These are phyloP conservation scores for Tricholoma flavovirens DNA, from an alignment of 768 basidiomycete species.

Conservation along the genomic window DNA sequence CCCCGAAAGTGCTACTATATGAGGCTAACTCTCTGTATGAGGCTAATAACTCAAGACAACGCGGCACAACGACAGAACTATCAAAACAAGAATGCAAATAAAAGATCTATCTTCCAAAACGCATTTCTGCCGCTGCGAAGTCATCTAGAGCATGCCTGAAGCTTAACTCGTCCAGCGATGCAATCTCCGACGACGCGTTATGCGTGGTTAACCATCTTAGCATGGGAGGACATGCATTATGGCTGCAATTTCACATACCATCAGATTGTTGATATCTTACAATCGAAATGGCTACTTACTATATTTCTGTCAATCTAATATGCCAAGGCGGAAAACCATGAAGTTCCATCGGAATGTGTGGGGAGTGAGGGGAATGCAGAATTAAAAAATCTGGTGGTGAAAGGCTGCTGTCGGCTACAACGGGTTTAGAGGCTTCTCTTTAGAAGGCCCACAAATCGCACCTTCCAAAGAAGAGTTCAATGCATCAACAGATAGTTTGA, in stretches of 20 bases:
- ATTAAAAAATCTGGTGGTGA: constrained; percentile 75
- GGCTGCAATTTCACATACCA: constrained; percentile 17
- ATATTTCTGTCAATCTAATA: constrained; percentile 72
- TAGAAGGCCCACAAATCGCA: constrained; percentile 20
- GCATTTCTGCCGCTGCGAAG: constrained; percentile 69
- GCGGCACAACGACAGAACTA: not conserved
- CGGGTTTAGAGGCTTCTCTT: not conserved
- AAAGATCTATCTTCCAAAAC: constrained; percentile 57
- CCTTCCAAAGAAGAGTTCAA: constrained; percentile 57
- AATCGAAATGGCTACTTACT: constrained; percentile 38
- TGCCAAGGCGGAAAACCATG: constrained; percentile 85
- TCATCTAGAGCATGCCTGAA: constrained; percentile 72
- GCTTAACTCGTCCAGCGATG: constrained; percentile 43
- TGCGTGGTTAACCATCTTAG: not conserved
- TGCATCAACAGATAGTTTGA: constrained; percentile 36
- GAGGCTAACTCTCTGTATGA: not conserved
- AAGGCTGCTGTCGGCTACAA: constrained; percentile 45
- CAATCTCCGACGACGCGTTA: constrained; percentile 6
- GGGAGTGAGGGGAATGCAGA: constrained; percentile 50
- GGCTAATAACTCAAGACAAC: not conserved
- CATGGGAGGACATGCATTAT: constrained; percentile 16
- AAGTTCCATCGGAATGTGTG: constrained; percentile 51
- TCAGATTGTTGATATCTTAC: not conserved
- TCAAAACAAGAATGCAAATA: constrained; percentile 4
- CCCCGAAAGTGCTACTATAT: not conserved